Evolutionary conservation across 2,329 filamentous ascomycete species (phyloP).

Genomic region (Diaporthe australafricana): DNA sequence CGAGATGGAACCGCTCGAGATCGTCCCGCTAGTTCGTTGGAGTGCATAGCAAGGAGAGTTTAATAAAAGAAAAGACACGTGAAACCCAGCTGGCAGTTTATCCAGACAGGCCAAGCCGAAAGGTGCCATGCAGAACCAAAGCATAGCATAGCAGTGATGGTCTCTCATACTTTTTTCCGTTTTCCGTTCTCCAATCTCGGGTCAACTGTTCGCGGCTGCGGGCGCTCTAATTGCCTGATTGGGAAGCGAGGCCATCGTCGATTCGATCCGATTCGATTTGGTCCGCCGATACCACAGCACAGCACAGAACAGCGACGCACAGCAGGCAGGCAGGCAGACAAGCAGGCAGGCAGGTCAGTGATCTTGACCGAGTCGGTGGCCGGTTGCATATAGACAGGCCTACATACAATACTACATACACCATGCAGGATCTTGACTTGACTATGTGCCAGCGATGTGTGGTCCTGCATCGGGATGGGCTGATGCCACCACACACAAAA

Average conservation of each 20-base stretch:
- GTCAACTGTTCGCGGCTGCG: slow-evolving; percentile 27
- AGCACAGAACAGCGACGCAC: not conserved
- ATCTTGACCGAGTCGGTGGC: slow-evolving; percentile 6
- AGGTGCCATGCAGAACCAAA: not conserved
- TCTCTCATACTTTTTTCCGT: not conserved
- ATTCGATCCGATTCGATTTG: slow-evolving; percentile 15
- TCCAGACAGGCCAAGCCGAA: not conserved
- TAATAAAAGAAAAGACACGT: not conserved
- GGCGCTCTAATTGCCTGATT: slow-evolving; percentile 21
- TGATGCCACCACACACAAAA: not conserved
- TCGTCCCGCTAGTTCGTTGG: slow-evolving; percentile 25
- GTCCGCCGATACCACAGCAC: too few relatives aligned
- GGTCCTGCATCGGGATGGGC: slow-evolving; percentile 23
- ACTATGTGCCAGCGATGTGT: not conserved
- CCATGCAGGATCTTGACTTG: not conserved
- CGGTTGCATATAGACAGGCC: slow-evolving; percentile 9
- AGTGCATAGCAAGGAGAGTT: not conserved
- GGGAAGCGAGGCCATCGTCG: slow-evolving; percentile 25
- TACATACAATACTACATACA: not conserved
- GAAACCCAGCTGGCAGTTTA: slow-evolving; percentile 14
- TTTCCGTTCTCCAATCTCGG: not conserved
- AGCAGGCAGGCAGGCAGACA: not conserved
- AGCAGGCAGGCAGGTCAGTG: not conserved
- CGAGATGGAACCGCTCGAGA: slow-evolving; percentile 14
- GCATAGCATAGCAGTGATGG: not conserved